These are phyloP conservation scores for Dalbergia oliveri DNA, from an alignment of 306 rosid species.

Conservation along the genomic window DNA sequence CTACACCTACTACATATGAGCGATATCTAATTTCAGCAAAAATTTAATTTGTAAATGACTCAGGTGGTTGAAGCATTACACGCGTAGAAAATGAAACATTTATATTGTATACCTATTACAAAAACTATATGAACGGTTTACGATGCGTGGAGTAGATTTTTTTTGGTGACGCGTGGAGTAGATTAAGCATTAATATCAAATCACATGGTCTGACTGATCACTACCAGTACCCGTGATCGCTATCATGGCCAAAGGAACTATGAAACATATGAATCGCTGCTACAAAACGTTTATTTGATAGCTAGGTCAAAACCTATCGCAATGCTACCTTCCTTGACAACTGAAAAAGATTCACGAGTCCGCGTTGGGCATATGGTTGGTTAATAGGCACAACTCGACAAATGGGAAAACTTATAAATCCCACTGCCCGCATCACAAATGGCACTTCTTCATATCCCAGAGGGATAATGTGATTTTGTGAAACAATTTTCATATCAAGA, in stretches of 20 bases:
- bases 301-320: slow-evolving; percentile 3
- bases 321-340: neutral
- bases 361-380: neutral
- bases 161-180: neutral
- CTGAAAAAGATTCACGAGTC: slow-evolving; percentile 32
- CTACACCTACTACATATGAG: neutral
- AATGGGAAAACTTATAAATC: neutral
- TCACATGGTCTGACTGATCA: neutral
- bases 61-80: slow-evolving; percentile 5
- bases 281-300: neutral
- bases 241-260: neutral
- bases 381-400: slow-evolving; percentile 31
- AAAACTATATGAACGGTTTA: neutral
- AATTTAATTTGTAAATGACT: neutral
- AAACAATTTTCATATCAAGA: neutral
- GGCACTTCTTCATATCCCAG: neutral
- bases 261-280: neutral
- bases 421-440: neutral
- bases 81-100: neutral
- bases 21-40: neutral
- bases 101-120: neutral
- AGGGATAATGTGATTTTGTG: slow-evolving; percentile 24
- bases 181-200: neutral
- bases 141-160: neutral
- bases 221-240: neutral